Base-by-base conservation (phyloP, 2,329 filamentous ascomycete species). In the Lachnum nothofagi region DNA sequence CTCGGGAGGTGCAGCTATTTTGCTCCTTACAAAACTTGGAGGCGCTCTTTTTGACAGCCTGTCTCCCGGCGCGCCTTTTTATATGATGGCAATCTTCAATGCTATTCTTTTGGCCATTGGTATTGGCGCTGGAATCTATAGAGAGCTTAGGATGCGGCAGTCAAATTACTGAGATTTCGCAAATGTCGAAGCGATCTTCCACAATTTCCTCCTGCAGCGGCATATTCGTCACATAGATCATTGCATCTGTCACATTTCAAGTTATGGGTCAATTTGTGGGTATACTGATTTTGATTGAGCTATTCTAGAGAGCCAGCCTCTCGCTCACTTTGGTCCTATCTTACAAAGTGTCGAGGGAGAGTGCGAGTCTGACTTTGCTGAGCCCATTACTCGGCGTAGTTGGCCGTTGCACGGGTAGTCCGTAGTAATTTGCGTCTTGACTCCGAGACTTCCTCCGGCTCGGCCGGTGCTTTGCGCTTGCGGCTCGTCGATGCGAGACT, bases 11-110 rank as follows among this genome's bases (percentile, higher is more conserved):
- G 86, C 83, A 1, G 93, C 91, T 0, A 98, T 98, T 44, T 68
- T 98, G 46, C 69, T 97, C 4, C 76, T 98, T 14, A 97, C 93
- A 0, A 98, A 98, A 69, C 67, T 93, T 3, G 93, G 93, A 10
- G 93, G 93, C 0, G 80, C 82, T 31, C 69, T 96, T 41, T 98
- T 97, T 63, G 93, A 98, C 66, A 75, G 68, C 17, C 72, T 83
- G 45, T 84, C 83, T 1, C 76, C 77, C 2, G 86, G 87, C 0
- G 86, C 88, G 9, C 93, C 93, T 0, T 97, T 98, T 66, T 95
- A 90, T 65, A 85, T 97, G 76, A 91, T 98, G 84, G 90, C 91
- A 0, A 72, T 73, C 0, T 97, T 97, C 66, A 97, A 97, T 64
- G 86, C 70, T 0, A 55, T 88, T 1, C 67, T 96, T 46, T 70